A percentile compares a stretch with the other conserved stretches of the same genome.
Conservation (phyloP, 176 grass and related monocot genomes). For the Lolium rigidum region DNA sequence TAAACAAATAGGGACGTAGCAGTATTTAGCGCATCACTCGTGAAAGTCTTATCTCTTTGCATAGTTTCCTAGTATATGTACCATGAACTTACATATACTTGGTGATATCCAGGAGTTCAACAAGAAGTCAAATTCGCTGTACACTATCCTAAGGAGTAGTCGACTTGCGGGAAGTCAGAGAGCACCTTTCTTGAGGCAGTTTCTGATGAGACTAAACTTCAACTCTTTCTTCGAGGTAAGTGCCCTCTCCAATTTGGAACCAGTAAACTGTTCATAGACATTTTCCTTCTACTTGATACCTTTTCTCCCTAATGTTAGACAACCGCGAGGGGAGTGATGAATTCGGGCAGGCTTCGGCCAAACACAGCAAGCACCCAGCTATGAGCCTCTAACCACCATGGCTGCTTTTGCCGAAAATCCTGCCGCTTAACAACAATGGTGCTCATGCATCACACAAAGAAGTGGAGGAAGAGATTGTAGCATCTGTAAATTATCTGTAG, state of each 20-base stretch:
- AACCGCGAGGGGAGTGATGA: constrained; percentile 89
- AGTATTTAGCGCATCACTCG: not conserved
- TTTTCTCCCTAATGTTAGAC: constrained; percentile 39
- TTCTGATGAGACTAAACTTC: constrained; percentile 93
- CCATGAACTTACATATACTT: not conserved
- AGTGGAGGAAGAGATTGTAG: not conserved
- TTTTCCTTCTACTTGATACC: not conserved
- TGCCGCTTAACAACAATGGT: not conserved
- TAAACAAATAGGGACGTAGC: not conserved
- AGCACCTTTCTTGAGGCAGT: constrained; percentile 91
- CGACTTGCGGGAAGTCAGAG: constrained; percentile 85
- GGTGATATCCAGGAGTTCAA: constrained; percentile 74
- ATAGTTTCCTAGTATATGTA: constrained; percentile 27
- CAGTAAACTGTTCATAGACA: not conserved
- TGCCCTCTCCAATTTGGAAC: not conserved
- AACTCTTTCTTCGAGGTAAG: constrained; percentile 97
- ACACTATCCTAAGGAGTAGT: constrained; percentile 93
- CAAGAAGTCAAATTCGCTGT: constrained; percentile 98
- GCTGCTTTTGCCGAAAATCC: not conserved
- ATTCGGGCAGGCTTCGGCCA: constrained; percentile 63
- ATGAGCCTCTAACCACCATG: constrained; percentile 4
- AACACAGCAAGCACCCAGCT: constrained; percentile 29
- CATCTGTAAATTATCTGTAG: constrained; percentile 41
- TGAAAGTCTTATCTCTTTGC: not conserved
- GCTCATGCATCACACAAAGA: not conserved